Base-by-base conservation (phyloP, 2,329 filamentous ascomycete genomes). In the Hypoxylon sp. region DNA sequence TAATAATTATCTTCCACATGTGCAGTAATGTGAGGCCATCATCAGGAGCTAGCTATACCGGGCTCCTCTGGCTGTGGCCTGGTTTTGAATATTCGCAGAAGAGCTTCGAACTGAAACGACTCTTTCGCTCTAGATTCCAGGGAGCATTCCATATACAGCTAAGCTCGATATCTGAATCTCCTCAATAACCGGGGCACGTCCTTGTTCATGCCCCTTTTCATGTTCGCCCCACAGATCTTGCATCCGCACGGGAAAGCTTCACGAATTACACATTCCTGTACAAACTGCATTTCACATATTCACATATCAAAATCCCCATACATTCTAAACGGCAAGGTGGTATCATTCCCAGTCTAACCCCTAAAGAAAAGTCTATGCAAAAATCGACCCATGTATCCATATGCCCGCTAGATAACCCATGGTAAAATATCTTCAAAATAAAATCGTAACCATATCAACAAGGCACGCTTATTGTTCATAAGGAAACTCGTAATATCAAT, bases 331-430 rank as follows among this genome's bases (percentile, higher is more conserved):
- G 10, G 35, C 32, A 59, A 57, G 15, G 35, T 68, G 65, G 65
- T 68, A 68, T 68, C 65, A 68, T 46, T 50, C 44, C 7, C n/a
- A 35, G 17, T 67, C 60, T 68, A 68, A 42, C 15, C 29, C 42
- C 3, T 4, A 24, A 63, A 44, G 37, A 44, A 59, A 57, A 59
- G 8, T 44, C 54, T 47, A 47, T 10, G 32, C 35, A n/a, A 35
- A 47, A 56, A 24, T 39, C n/a, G 11, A n/a, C 27, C 17, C 39
- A 56, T 56, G 39, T 13, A 32, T 42, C 37, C 39, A 55, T 29
- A 31, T 37, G 17, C 17, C 21, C 50, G 39, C 52, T 39, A 37
- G 56, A 17, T 32, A 5, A 51, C n/a, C 44, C 52, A 44, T 21
- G 39, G 27, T 51, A 51, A 47, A 54, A 51, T 48, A 39, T 21